phyloP scores from a whole-genome alignment of 257 asterid genomes.

The Primulina huaijiensis region DNA sequence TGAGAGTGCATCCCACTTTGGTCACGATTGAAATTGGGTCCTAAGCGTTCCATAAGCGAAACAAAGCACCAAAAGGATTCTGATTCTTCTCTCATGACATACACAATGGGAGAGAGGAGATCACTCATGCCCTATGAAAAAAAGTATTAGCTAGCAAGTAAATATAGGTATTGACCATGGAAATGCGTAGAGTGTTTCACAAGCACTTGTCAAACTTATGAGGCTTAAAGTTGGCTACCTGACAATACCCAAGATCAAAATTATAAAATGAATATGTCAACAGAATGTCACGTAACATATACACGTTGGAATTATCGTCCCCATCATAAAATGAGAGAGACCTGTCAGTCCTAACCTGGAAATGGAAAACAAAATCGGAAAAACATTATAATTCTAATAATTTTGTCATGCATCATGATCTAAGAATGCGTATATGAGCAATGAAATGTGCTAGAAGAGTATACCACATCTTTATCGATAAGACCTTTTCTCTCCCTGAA shows the following conservation, averaged over 20 bases:
- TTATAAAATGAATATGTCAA: conserved; percentile 96
- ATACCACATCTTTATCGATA: conserved; percentile 97
- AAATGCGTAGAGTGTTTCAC: conserved; percentile 1
- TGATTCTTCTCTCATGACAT: conserved; percentile 84
- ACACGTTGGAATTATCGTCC: conserved; percentile 91
- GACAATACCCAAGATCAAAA: conserved; percentile 99
- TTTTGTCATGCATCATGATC: conserved; percentile 15
- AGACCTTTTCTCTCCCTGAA: conserved; percentile 98
- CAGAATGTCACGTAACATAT: conserved; percentile 78
- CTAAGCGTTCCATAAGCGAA: conserved; percentile 86
- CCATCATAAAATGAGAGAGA: conserved; percentile 83
- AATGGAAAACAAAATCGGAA: conserved; percentile 20
- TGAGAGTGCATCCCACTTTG: conserved; percentile 99
- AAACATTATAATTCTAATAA: conserved; percentile 10
- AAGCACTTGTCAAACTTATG: conserved; percentile 1
- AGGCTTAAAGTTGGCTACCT: conserved; percentile 47
- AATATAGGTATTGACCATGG: background rate
- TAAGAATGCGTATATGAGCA: background rate
- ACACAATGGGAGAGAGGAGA: conserved; percentile 88
- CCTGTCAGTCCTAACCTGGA: conserved; percentile 97
- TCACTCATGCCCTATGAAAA: conserved; percentile 94
- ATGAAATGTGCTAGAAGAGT: conserved; percentile 23
- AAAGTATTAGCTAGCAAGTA: conserved; percentile 26
- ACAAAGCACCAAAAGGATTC: conserved; percentile 98
- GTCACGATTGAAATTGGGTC: conserved; percentile 97